Evolutionary conservation across 129 eudicot species (phyloP).

Genomic region (Ambrosia trifida): DNA sequence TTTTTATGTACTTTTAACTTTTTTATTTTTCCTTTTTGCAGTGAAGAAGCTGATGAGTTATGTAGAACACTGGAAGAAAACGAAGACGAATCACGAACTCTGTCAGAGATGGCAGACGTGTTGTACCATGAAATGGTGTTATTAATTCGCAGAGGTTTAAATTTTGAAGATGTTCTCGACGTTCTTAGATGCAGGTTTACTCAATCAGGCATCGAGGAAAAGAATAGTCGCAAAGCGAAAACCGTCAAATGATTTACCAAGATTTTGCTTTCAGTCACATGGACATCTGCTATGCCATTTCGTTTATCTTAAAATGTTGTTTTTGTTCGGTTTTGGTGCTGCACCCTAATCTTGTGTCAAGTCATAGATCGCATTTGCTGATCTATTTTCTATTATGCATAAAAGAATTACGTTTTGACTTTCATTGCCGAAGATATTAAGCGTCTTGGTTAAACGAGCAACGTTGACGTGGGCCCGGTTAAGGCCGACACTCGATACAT

Average conservation of each 20-base stretch:
- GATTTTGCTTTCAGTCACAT: not conserved
- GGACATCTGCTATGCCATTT: not conserved
- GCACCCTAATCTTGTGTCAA: not conserved
- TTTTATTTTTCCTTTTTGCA: slow-evolving; percentile 5
- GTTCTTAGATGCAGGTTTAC: slow-evolving; percentile 68
- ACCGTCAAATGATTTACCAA: slow-evolving; percentile 8
- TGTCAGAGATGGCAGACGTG: slow-evolving; percentile 94
- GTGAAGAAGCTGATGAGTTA: slow-evolving; percentile 92
- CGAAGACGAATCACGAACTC: slow-evolving; percentile 61
- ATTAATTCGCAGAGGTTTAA: slow-evolving; percentile 55
- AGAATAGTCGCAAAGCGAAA: slow-evolving; percentile 34
- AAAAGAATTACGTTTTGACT: not conserved
- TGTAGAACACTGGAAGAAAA: slow-evolving; percentile 84
- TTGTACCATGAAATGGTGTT: slow-evolving; percentile 78
- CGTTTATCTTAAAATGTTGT: slow-evolving; percentile 1
- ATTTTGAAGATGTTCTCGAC: slow-evolving; percentile 70
- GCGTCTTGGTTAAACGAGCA: not conserved
- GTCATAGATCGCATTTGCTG: not conserved
- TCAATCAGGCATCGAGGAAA: slow-evolving; percentile 76
- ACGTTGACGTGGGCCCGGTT: not conserved
- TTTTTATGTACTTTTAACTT: not conserved
- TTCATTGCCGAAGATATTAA: not conserved
- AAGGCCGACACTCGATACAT: not conserved
- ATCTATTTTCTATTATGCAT: not conserved
- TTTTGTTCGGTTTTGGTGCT: not conserved